Percentiles rank a stretch among this genome's conserved stretches.
These are phyloP conservation scores for Penicillium ochrochloron DNA, from an alignment of 495 filamentous ascomycete genomes.

Conservation along the genomic window DNA sequence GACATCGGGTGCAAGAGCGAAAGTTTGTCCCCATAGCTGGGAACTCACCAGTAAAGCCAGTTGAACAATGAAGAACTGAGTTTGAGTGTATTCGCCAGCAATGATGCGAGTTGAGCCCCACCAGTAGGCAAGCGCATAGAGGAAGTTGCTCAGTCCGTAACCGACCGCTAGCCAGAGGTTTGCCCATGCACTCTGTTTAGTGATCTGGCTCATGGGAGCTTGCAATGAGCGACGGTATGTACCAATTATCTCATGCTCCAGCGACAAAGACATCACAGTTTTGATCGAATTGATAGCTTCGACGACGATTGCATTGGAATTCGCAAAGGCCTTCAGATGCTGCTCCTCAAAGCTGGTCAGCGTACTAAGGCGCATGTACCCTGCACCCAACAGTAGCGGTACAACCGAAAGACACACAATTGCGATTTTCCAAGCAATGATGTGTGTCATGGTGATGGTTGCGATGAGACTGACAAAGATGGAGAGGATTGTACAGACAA, in stretches of 20 bases:
- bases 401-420: slow-evolving; percentile 43
- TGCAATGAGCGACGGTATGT: slow-evolving; percentile 42
- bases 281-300: slow-evolving; percentile 57
- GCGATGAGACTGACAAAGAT: slow-evolving; percentile 44
- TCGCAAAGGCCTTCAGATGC: slow-evolving; percentile 56
- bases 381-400: slow-evolving; percentile 44
- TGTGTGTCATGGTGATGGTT: slow-evolving; percentile 42
- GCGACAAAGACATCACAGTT: slow-evolving; percentile 54
- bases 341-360: slow-evolving; percentile 59
- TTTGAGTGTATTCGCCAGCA: slow-evolving; percentile 56
- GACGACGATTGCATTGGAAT: slow-evolving; percentile 51
- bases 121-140: slow-evolving; percentile 70
- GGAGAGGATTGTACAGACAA: slow-evolving; percentile 49
- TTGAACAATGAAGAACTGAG: slow-evolving; percentile 20
- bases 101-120: slow-evolving; percentile 65
- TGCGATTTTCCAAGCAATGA: slow-evolving; percentile 46
- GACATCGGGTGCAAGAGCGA: slow-evolving; percentile 7
- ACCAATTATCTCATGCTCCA: slow-evolving; percentile 43
- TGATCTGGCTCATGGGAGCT: slow-evolving; percentile 39
- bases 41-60: slow-evolving; percentile 50
- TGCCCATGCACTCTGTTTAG: slow-evolving; percentile 36
- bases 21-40: slow-evolving; percentile 5
- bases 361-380: slow-evolving; percentile 55
- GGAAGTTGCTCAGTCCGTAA: slow-evolving; percentile 53
- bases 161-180: slow-evolving; percentile 57